Evolutionary conservation across 495 filamentous ascomycete genomes (phyloP).

Genomic region (Beverwykella pulmonaria): DNA sequence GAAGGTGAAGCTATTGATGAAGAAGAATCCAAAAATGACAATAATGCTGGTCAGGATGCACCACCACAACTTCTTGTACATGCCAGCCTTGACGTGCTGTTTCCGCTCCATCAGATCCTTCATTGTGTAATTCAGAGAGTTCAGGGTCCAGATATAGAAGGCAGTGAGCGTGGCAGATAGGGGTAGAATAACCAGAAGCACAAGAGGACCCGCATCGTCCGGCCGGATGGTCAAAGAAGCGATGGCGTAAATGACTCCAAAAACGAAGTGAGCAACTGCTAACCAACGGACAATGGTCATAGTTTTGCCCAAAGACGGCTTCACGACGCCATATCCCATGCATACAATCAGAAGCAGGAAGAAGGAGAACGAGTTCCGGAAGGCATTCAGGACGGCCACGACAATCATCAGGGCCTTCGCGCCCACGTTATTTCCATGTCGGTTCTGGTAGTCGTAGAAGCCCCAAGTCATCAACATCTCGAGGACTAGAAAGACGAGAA

Average conservation of each 20-base stretch:
- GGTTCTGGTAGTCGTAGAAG: constrained; percentile 95
- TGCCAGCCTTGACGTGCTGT: constrained; percentile 86
- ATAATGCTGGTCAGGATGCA: constrained; percentile 89
- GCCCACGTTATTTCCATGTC: constrained; percentile 78
- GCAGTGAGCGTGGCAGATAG: constrained; percentile 90
- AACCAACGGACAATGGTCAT: constrained; percentile 95
- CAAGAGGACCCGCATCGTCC: constrained; percentile 77
- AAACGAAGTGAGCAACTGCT: constrained; percentile 89
- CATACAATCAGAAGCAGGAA: constrained; percentile 98
- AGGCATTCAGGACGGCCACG: constrained; percentile 89
- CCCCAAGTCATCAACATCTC: constrained; percentile 99
- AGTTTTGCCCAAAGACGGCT: constrained; percentile 85
- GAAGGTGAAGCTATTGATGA: constrained; percentile 91
- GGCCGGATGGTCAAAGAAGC: constrained; percentile 88
- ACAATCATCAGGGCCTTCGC: constrained; percentile 85
- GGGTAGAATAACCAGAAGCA: constrained; percentile 94
- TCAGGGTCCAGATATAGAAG: constrained; percentile 99
- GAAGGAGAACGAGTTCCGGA: constrained; percentile 95
- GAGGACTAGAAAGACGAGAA: constrained; percentile 87
- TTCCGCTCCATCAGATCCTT: constrained; percentile 93
- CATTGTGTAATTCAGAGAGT: constrained; percentile 89
- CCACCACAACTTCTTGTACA: constrained; percentile 99
- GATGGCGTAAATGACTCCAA: constrained; percentile 90
- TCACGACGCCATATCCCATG: constrained; percentile 99
- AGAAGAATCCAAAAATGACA: constrained; percentile 96